Base-by-base conservation (phyloP, 2,329 filamentous ascomycete genomes). In the Pyrenophora teres region DNA sequence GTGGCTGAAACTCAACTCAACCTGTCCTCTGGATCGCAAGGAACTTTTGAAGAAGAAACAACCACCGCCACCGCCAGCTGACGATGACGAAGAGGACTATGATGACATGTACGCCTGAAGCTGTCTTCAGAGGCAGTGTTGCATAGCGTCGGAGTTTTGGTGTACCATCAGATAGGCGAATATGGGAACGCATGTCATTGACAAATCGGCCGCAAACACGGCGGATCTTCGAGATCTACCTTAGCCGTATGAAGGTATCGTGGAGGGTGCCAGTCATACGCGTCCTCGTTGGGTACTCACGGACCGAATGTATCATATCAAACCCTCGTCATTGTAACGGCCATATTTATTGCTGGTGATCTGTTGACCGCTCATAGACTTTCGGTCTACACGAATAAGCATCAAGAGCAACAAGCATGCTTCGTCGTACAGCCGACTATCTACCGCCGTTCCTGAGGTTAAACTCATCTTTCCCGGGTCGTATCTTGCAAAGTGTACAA, bases 1-100 rank as follows among this genome's bases (percentile, higher is more conserved):
- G 0, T 87, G 85, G 85, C 70, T 87, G 56, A 80, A 85, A 58
- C 74, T 87, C 48, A 82, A 85, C 56, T 81, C 83, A 7, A 87
- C 84, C 16, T 87, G 84, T 71, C 84, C 84, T 15, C 74, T 87
- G 40, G 84, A 87, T 65, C 77, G 85, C 43, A 78, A 80, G 64
- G 80, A 82, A 66, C 75, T 87, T 52, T 74, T 82, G 15, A 84
- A 85, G 73, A 78, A 70, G 57, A 81, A 72, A 71, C 78, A 70
- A 45, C 64, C 70, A 13, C 70, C 67, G 0, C 63, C 65, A 13
- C 68, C 75, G 72, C 69, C 81, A 75, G 72, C 76, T 60, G 73
- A 82, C 62, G 76, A 83, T 54, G 76, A 80, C 54, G 77, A 81
- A 54, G 78, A 76, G 59, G 78, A 82, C 50, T 80, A 74, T 60